These are phyloP conservation scores for Macadamia tetraphylla DNA, from an alignment of 164 flowering plant genomes.

Conservation along the genomic window DNA sequence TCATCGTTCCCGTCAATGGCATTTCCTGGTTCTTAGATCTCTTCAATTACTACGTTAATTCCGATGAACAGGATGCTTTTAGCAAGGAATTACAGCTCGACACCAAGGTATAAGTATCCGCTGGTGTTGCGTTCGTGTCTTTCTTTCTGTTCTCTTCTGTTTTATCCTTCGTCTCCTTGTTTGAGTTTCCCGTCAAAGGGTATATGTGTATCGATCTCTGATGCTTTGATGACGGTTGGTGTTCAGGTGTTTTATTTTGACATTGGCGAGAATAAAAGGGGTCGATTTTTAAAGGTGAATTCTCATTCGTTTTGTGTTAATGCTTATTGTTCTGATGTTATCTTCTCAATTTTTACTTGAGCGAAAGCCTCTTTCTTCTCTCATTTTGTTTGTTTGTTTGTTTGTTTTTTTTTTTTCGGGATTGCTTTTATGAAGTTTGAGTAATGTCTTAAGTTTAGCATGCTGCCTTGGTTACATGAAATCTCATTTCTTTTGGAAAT, in stretches of 20 bases:
- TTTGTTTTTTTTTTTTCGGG: background rate
- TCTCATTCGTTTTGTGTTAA: too few species aligned
- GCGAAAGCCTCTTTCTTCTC: background rate
- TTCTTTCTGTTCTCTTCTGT: background rate
- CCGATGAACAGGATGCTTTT: slow-evolving; percentile 63
- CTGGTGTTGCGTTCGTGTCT: background rate
- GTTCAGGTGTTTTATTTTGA: slow-evolving; percentile 89
- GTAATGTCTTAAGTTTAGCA: too few species aligned
- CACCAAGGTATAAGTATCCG: slow-evolving; percentile 42
- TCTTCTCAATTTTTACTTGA: background rate
- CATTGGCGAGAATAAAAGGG: slow-evolving; percentile 92
- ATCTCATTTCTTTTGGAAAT: background rate
- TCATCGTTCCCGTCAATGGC: slow-evolving; percentile 84
- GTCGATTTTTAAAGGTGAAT: slow-evolving; percentile 87
- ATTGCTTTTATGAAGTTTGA: too few species aligned
- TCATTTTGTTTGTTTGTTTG: too few species aligned
- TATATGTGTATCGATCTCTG: background rate
- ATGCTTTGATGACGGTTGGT: background rate
- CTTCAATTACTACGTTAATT: slow-evolving; percentile 84
- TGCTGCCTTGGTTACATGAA: too few species aligned
- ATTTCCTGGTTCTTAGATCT: slow-evolving; percentile 94
- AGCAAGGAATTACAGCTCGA: slow-evolving; percentile 99
- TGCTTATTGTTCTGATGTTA: background rate
- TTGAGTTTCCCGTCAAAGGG: background rate
- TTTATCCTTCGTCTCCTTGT: background rate